Evolutionary conservation across 257 asterid genomes (phyloP).

Genomic region (Cordia subcordata): DNA sequence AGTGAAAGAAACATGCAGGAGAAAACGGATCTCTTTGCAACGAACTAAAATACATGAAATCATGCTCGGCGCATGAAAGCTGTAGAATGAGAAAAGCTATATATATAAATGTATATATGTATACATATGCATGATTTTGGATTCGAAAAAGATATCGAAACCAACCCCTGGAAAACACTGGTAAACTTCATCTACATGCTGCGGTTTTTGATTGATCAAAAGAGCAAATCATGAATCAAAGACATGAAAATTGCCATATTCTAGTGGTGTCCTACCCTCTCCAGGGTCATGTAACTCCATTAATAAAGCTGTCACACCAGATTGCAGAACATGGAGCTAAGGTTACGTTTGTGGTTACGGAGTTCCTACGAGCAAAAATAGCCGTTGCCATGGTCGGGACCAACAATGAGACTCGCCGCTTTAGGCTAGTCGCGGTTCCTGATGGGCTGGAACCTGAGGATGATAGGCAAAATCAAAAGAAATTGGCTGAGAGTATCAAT

Average conservation of each 20-base stretch:
- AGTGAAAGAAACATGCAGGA: no score
- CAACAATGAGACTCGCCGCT: background rate
- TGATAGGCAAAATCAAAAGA: constrained; percentile 27
- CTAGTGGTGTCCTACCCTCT: constrained; percentile 39
- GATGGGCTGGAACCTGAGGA: constrained; percentile 31
- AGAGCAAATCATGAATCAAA: constrained; percentile 13
- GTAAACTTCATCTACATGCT: no score
- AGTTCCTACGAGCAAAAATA: constrained; percentile 8
- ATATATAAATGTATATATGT: no score
- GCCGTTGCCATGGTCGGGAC: constrained; percentile 9
- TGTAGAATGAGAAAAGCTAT: no score
- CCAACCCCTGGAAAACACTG: no score
- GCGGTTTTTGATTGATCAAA: background rate
- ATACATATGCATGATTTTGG: no score
- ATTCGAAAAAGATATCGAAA: no score
- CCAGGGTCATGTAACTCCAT: constrained; percentile 53
- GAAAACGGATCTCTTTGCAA: no score
- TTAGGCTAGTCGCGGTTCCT: constrained; percentile 29
- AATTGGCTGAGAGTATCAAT: constrained; percentile 23
- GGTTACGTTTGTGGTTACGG: constrained; percentile 41
- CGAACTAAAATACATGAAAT: no score
- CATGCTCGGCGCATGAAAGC: no score
- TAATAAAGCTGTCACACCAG: constrained; percentile 39
- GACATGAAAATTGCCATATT: constrained; percentile 31
- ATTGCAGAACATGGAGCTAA: constrained; percentile 28